phyloP scores from a whole-genome alignment of 306 rosid species.

The Vicia faba region DNA sequence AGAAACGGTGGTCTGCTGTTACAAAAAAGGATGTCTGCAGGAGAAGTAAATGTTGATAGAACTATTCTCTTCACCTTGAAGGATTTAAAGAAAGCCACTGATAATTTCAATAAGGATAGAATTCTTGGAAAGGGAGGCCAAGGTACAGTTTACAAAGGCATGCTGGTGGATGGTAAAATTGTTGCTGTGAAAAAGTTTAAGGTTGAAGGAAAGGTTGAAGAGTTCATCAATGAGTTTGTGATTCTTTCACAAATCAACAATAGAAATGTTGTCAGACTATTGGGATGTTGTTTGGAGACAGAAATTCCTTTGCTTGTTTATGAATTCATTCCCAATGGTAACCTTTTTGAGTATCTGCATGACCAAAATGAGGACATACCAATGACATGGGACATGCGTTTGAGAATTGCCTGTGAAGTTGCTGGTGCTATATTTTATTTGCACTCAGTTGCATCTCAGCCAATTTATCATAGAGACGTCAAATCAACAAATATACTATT shows the following conservation, averaged over 20 bases:
- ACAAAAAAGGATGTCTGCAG: conserved; percentile 26
- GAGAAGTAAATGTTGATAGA: conserved; percentile 30
- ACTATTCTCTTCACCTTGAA: conserved; percentile 30
- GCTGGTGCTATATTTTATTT: conserved; percentile 43
- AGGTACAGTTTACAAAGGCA: conserved; percentile 48
- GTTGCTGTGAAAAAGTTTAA: conserved; percentile 41
- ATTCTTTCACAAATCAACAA: conserved; percentile 46
- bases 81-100: conserved; percentile 43
- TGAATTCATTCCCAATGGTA: conserved; percentile 37
- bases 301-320: not conserved
- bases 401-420: conserved; percentile 41
- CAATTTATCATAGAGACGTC: conserved; percentile 45
- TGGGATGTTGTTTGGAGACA: conserved; percentile 13
- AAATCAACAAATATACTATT: conserved; percentile 45
- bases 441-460: conserved; percentile 42
- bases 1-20: conserved; percentile 45
- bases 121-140: conserved; percentile 51
- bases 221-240: conserved; percentile 38
- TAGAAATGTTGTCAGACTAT: conserved; percentile 43
- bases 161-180: conserved; percentile 40
- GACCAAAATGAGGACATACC: conserved; percentile 30
- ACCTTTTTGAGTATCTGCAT: conserved; percentile 32
- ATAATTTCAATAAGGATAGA: conserved; percentile 35
- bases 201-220: conserved; percentile 36
- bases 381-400: conserved; percentile 41